These are phyloP conservation scores for Hyaloscypha finlandica DNA, from an alignment of 495 filamentous ascomycete genomes.

Conservation along the genomic window DNA sequence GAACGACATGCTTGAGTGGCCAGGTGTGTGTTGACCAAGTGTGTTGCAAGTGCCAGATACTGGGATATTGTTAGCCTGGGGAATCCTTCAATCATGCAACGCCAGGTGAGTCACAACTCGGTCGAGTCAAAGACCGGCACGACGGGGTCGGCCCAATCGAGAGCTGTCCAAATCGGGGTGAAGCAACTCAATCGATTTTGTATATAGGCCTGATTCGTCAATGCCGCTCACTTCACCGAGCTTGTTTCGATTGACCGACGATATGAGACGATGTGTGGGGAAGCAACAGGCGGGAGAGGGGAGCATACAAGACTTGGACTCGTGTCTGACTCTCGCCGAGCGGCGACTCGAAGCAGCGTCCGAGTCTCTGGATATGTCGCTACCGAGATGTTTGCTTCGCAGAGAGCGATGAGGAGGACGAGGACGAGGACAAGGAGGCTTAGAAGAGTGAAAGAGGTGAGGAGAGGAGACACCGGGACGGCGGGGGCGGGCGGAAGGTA, in stretches of 20 bases:
- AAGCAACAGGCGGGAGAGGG: neutral
- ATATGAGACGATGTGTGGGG: slow-evolving; percentile 5
- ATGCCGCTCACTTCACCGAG: slow-evolving; percentile 12
- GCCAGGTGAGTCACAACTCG: slow-evolving; percentile 29
- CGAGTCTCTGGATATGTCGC: slow-evolving; percentile 4
- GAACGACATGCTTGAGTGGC: slow-evolving; percentile 33
- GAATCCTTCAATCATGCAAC: slow-evolving; percentile 27
- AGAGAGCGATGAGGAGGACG: neutral
- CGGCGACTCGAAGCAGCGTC: slow-evolving; percentile 4
- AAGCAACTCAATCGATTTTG: slow-evolving; percentile 16
- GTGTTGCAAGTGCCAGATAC: slow-evolving; percentile 14
- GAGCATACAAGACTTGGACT: slow-evolving; percentile 19
- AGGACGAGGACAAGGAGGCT: slow-evolving; percentile 12
- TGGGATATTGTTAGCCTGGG: slow-evolving; percentile 32
- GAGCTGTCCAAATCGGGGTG: slow-evolving; percentile 16
- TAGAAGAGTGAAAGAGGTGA: slow-evolving; percentile 13
- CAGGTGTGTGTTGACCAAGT: slow-evolving; percentile 13
- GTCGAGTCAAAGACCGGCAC: slow-evolving; percentile 25
- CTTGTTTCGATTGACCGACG: slow-evolving; percentile 2
- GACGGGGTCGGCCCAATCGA: slow-evolving; percentile 22
- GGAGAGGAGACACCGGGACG: slow-evolving; percentile 5
- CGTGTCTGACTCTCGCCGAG: neutral
- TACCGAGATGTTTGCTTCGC: neutral
- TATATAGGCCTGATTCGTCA: slow-evolving; percentile 33
- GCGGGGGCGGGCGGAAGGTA: slow-evolving; percentile 18